These are phyloP conservation scores for Talaromyces thailandensis DNA, from an alignment of 495 filamentous ascomycete genomes.

Conservation along the genomic window DNA sequence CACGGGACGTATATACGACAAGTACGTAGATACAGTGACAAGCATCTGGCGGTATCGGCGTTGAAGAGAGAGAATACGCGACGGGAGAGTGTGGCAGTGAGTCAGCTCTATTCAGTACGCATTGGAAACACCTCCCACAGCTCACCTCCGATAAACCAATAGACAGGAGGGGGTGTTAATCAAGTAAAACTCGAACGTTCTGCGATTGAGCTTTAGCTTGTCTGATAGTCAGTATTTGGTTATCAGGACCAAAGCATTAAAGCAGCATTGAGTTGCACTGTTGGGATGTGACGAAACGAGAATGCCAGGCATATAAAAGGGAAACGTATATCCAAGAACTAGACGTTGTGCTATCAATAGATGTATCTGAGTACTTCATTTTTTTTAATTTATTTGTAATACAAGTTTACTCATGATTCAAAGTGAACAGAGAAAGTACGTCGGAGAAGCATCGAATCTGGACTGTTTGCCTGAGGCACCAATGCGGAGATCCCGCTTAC, in stretches of 20 bases:
- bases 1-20: no score
- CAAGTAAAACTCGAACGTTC: neutral
- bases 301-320: neutral
- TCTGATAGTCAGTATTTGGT: no score
- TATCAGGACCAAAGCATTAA: no score
- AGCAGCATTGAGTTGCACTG: neutral
- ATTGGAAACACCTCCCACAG: neutral
- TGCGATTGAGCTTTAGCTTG: neutral
- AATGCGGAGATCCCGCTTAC: slow-evolving; percentile 1
- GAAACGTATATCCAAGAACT: neutral
- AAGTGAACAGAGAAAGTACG: neutral
- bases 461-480: slow-evolving; percentile 4
- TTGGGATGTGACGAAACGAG: neutral
- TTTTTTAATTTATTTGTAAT: neutral
- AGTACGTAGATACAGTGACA: no score
- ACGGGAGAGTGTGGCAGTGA: neutral
- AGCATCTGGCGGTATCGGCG: neutral
- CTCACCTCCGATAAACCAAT: neutral
- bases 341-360: neutral
- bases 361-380: neutral
- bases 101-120: neutral
- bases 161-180: neutral
- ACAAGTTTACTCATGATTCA: neutral
- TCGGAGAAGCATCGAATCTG: neutral
- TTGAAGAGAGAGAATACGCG: neutral